A percentile compares a stretch with the other conserved stretches of the same genome.
Conservation (phyloP, 176 grass and related monocot species). For the Luzula sylvatica region DNA sequence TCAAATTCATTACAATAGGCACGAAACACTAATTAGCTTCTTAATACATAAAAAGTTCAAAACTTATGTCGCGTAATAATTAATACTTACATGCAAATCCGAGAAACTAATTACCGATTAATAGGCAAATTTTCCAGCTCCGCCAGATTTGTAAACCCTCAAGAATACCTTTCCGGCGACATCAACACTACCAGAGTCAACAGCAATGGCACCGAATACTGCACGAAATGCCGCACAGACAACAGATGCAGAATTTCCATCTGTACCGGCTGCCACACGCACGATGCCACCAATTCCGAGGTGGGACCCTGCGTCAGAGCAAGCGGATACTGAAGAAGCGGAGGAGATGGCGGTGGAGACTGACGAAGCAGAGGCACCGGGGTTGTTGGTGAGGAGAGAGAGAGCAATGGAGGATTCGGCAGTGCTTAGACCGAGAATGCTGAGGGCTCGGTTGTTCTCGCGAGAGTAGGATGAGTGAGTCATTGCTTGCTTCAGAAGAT, state of each 20-base stretch:
- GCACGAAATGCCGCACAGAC: constrained; percentile 47
- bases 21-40: no score
- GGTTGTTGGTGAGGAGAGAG: constrained; percentile 25
- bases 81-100: no score
- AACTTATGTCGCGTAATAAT: no score
- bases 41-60: no score
- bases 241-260: constrained; percentile 25
- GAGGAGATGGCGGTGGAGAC: constrained; percentile 19
- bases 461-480: constrained; percentile 65
- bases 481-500: constrained; percentile 43
- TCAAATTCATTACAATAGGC: no score
- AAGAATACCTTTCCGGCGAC: constrained; percentile 41
- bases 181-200: constrained; percentile 35
- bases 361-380: constrained; percentile 27
- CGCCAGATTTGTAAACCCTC: constrained; percentile 15
- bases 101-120: neutral
- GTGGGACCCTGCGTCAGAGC: constrained; percentile 16
- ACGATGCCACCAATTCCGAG: constrained; percentile 31
- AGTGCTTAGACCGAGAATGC: constrained; percentile 45
- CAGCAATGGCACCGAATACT: constrained; percentile 40
- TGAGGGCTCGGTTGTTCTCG: constrained; percentile 44
- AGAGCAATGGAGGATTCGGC: constrained; percentile 33
- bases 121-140: neutral
- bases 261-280: constrained; percentile 32
- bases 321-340: constrained; percentile 14